Evolutionary conservation across 2,329 filamentous ascomycete species (phyloP).

Genomic region (Cercospora sp.): DNA sequence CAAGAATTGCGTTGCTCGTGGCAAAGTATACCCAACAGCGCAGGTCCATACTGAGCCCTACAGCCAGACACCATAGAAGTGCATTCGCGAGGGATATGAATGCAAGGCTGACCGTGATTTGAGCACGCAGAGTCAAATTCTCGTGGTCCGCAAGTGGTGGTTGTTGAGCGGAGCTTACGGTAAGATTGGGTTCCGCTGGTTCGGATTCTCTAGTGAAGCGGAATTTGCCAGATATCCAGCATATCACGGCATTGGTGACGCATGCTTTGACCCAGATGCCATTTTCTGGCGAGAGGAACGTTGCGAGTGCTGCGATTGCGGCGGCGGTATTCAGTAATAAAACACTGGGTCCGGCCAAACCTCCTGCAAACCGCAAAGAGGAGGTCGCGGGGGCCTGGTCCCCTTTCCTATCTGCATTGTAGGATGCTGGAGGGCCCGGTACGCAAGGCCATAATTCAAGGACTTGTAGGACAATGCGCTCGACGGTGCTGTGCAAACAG

Average conservation of each 20-base stretch:
- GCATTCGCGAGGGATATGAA: neutral
- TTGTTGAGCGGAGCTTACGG: neutral
- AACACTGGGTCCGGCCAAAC: neutral
- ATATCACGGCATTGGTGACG: neutral
- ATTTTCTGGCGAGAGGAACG: neutral
- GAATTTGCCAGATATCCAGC: neutral
- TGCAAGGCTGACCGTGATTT: neutral
- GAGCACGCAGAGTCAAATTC: neutral
- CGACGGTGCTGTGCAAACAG: neutral
- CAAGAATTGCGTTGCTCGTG: neutral
- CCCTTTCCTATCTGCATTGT: neutral
- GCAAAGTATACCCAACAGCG: neutral
- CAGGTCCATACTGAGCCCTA: neutral
- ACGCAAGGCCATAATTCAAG: neutral
- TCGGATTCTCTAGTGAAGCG: neutral
- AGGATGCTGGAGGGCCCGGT: neutral
- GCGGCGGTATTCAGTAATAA: neutral
- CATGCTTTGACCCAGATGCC: neutral
- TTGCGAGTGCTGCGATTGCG: neutral
- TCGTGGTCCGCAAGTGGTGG: neutral
- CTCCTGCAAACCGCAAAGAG: neutral
- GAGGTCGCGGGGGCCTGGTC: neutral
- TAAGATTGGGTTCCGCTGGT: neutral
- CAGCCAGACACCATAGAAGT: neutral
- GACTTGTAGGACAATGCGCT: neutral